Evolutionary conservation across 768 basidiomycete genomes (phyloP).

Genomic region (Boletus pseudopeckii): DNA sequence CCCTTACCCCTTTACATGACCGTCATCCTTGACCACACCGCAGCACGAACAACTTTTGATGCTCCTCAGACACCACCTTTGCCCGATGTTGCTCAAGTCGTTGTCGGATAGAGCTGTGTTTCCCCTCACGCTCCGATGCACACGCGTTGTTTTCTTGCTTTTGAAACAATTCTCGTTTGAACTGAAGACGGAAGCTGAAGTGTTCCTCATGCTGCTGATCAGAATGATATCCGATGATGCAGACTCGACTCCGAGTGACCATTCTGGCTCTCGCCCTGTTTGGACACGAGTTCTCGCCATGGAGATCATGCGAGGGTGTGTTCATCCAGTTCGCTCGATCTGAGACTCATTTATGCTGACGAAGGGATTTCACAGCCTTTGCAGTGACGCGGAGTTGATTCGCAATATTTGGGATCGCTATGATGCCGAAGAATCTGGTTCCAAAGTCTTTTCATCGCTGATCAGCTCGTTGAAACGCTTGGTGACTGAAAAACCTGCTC

Average conservation of each 20-base stretch:
- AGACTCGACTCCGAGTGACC: slow-evolving; percentile 27
- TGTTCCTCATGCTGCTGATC: slow-evolving; percentile 75
- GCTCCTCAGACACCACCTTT: slow-evolving; percentile 86
- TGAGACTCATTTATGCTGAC: neutral
- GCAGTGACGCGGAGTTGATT: slow-evolving; percentile 76
- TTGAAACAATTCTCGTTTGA: slow-evolving; percentile 87
- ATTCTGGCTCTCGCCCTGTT: slow-evolving; percentile 45
- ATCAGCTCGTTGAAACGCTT: slow-evolving; percentile 83
- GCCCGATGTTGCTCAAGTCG: slow-evolving; percentile 82
- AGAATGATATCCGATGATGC: slow-evolving; percentile 57
- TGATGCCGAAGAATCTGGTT: slow-evolving; percentile 56
- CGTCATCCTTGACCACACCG: neutral
- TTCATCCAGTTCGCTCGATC: neutral
- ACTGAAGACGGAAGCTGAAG: slow-evolving; percentile 78
- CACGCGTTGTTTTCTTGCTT: slow-evolving; percentile 89
- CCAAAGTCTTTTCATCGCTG: slow-evolving; percentile 73
- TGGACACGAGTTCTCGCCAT: slow-evolving; percentile 93
- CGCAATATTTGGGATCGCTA: slow-evolving; percentile 78
- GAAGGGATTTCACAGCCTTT: slow-evolving; percentile 46
- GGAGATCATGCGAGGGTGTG: slow-evolving; percentile 87
- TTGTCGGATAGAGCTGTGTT: slow-evolving; percentile 81
- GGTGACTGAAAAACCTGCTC: slow-evolving; percentile 81
- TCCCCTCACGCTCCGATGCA: slow-evolving; percentile 85
- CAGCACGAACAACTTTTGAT: slow-evolving; percentile 82
- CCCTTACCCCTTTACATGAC: neutral